phyloP scores from a whole-genome alignment of 164 flowering plant species.

The Annona cherimola region DNA sequence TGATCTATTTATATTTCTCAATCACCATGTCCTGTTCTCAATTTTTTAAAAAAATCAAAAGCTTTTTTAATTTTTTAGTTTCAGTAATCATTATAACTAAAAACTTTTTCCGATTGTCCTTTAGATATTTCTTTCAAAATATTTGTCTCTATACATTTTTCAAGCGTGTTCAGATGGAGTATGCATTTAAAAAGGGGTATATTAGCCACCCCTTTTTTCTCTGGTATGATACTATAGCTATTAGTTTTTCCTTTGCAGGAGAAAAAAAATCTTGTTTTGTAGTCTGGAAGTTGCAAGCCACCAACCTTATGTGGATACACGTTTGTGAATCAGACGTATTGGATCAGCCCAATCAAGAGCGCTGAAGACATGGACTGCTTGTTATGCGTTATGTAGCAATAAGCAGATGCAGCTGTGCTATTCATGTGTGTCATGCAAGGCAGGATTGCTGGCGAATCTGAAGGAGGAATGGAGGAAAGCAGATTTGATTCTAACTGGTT shows the following conservation, averaged over 20 bases:
- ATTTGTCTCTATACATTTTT: background rate
- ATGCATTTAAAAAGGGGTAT: too few relatives aligned
- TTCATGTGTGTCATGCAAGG: conserved; percentile 82
- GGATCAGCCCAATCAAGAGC: conserved; percentile 85
- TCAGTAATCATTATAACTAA: too few relatives aligned
- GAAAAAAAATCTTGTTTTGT: conserved; percentile 8
- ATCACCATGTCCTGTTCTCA: too few relatives aligned
- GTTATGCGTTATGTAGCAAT: conserved; percentile 55
- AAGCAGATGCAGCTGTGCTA: conserved; percentile 85
- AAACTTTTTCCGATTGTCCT: background rate
- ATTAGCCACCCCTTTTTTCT: background rate
- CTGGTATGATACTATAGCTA: background rate
- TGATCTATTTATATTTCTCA: too few relatives aligned
- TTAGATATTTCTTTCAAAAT: too few relatives aligned
- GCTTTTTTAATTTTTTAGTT: too few relatives aligned
- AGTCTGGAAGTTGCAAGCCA: conserved; percentile 98
- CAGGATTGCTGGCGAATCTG: conserved; percentile 73
- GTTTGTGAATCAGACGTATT: conserved; percentile 79
- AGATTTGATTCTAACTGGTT: conserved; percentile 34
- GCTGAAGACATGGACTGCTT: conserved; percentile 81
- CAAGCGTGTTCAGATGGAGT: background rate
- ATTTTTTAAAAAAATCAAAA: too few relatives aligned
- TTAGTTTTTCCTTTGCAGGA: background rate
- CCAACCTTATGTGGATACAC: conserved; percentile 90
- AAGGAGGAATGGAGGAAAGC: conserved; percentile 78